phyloP scores from a whole-genome alignment of 2,329 filamentous ascomycete species.

The Graphilbum fragrans region DNA sequence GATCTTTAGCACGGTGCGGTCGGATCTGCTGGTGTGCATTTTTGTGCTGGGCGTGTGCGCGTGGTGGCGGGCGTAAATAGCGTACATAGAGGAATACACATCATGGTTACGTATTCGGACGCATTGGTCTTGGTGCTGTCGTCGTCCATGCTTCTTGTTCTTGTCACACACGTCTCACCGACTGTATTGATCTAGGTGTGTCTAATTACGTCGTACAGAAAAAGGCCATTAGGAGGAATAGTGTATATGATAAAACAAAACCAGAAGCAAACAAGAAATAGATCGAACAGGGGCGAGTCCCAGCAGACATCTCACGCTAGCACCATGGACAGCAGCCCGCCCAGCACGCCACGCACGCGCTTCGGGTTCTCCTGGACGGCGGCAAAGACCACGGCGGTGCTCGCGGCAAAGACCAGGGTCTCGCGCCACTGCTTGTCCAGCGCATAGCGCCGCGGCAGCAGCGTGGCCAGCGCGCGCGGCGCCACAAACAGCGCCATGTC shows the following conservation, averaged over 20 bases:
- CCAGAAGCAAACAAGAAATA: background rate
- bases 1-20: conserved; percentile 59
- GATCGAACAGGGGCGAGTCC: background rate
- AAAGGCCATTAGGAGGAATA: background rate
- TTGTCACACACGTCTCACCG: too few species aligned
- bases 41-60: conserved; percentile 57
- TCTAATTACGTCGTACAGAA: background rate
- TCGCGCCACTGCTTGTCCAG: conserved; percentile 54
- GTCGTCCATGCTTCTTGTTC: too few species aligned
- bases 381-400: conserved; percentile 59
- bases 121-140: too few species aligned
- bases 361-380: conserved; percentile 48
- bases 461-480: conserved; percentile 61
- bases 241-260: background rate
- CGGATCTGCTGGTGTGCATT: conserved; percentile 62
- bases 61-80: conserved; percentile 24
- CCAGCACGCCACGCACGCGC: conserved; percentile 57
- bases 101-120: too few species aligned
- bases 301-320: background rate
- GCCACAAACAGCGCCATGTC: conserved; percentile 74
- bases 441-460: conserved; percentile 59
- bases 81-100: background rate
- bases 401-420: conserved; percentile 51
- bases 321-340: conserved; percentile 33
- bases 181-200: too few species aligned